Percentiles rank a stretch among this genome's conserved stretches.
These are phyloP conservation scores for Penicillium italicum DNA, from an alignment of 2,329 filamentous ascomycete genomes.

Conservation along the genomic window DNA sequence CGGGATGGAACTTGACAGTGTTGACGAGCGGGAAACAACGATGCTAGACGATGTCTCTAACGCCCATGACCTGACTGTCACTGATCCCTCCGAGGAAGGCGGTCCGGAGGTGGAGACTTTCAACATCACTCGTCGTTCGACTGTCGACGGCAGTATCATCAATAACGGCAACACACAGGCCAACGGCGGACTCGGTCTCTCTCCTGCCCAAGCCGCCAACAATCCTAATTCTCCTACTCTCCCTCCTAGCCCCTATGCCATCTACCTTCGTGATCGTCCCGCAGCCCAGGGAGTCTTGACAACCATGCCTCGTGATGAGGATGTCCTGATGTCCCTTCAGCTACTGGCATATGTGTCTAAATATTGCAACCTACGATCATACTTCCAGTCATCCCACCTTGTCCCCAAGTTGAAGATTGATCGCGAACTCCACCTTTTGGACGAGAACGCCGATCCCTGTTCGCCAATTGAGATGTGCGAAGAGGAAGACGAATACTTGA, in stretches of 20 bases:
- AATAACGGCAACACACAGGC: constrained; percentile 63
- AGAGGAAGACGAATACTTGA: constrained; percentile 79
- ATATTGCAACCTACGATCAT: constrained; percentile 92
- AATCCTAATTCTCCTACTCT: constrained; percentile 70
- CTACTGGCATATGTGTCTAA: constrained; percentile 96
- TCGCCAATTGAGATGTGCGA: constrained; percentile 44
- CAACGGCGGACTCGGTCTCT: constrained; percentile 67
- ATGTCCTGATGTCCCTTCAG: constrained; percentile 96
- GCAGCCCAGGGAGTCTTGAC: constrained; percentile 70
- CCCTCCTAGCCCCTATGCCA: constrained; percentile 67
- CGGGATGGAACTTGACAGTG: constrained; percentile 80
- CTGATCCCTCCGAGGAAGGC: constrained; percentile 67
- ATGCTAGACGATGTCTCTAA: constrained; percentile 69
- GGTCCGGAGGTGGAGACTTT: constrained; percentile 84
- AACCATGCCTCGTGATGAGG: constrained; percentile 93
- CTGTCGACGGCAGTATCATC: constrained; percentile 79
- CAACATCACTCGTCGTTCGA: constrained; percentile 83
- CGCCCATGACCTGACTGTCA: constrained; percentile 69
- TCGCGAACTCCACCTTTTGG: constrained; percentile 74
- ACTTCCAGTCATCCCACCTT: constrained; percentile 92
- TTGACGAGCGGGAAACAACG: constrained; percentile 70
- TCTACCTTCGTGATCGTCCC: constrained; percentile 74
- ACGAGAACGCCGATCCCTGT: constrained; percentile 57
- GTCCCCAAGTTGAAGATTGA: constrained; percentile 90
- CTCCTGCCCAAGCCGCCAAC: constrained; percentile 59